Evolutionary conservation across 106 monocot genomes (phyloP).

Genomic region (Cymbidium sinense): DNA sequence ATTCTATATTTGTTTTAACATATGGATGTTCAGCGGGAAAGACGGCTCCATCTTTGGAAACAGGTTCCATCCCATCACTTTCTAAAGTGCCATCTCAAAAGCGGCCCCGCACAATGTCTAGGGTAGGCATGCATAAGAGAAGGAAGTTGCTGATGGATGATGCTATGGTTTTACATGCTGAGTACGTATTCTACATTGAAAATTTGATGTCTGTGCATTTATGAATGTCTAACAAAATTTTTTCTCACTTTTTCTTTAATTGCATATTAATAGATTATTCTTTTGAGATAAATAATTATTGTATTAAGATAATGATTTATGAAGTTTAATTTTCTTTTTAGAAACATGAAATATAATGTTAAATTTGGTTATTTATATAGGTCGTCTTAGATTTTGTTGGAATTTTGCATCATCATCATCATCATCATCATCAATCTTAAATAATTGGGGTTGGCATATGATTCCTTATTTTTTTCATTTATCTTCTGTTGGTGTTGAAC

Average conservation of each 20-base stretch:
- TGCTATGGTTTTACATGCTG: conserved; percentile 92
- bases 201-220: too few species aligned
- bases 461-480: too few species aligned
- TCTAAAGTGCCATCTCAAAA: conserved; percentile 41
- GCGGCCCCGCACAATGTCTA: conserved; percentile 47
- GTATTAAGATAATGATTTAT: not conserved
- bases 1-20: conserved; percentile 3
- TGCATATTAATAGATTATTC: not conserved
- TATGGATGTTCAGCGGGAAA: conserved; percentile 55
- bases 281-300: not conserved
- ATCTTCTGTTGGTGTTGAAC: too few species aligned
- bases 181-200: conserved; percentile 42
- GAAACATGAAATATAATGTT: too few species aligned
- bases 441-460: too few species aligned
- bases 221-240: not conserved
- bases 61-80: conserved; percentile 42
- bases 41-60: conserved; percentile 36
- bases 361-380: too few species aligned
- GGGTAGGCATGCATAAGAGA: conserved; percentile 41
- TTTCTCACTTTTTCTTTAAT: not conserved
- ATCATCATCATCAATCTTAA: too few species aligned
- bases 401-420: too few species aligned
- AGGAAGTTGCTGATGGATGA: conserved; percentile 91
- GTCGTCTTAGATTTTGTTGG: too few species aligned
- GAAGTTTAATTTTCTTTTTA: not conserved